Percentiles rank a stretch among this genome's conserved stretches.
Evolutionary conservation across 2,329 filamentous ascomycete species (phyloP).

Genomic region (Microascus cirrosus): DNA sequence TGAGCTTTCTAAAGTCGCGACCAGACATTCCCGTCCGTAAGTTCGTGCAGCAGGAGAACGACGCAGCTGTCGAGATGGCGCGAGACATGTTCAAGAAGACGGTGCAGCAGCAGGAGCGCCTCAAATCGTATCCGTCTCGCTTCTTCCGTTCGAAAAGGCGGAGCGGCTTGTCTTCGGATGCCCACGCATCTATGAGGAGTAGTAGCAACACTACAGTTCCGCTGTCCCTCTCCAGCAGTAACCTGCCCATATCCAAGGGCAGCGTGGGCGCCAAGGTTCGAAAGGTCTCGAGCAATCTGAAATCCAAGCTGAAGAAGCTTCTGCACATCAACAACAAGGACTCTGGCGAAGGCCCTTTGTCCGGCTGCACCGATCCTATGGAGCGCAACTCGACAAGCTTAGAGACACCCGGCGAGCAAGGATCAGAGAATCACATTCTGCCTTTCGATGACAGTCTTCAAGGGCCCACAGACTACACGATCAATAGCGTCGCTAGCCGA

Average conservation of each 20-base stretch:
- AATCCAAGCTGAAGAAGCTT: constrained; percentile 46
- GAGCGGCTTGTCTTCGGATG: constrained; percentile 19
- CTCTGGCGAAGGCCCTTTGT: constrained; percentile 19
- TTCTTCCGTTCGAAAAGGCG: constrained; percentile 28
- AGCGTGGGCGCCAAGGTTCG: constrained; percentile 27
- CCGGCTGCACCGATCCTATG: not conserved
- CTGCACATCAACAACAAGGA: constrained; percentile 32
- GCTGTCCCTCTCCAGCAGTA: constrained; percentile 2
- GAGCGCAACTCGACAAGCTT: not conserved
- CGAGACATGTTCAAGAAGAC: constrained; percentile 23
- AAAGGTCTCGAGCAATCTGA: constrained; percentile 51
- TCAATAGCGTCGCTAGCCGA: not conserved
- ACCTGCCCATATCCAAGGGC: constrained; percentile 13
- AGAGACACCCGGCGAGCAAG: not conserved
- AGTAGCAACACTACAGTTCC: constrained; percentile 18
- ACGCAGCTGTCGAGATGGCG: constrained; percentile 22
- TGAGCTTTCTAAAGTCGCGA: constrained; percentile 33
- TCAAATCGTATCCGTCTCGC: constrained; percentile 29
- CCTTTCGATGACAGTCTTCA: not conserved
- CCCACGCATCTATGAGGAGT: constrained; percentile 38
- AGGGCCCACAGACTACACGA: constrained; percentile 6
- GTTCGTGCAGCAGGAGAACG: constrained; percentile 13
- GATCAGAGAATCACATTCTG: not conserved
- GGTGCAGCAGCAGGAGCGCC: constrained; percentile 18
- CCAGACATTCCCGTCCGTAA: not conserved